Conservation (phyloP, 495 filamentous ascomycete species). For the Daldinia decipiens region DNA sequence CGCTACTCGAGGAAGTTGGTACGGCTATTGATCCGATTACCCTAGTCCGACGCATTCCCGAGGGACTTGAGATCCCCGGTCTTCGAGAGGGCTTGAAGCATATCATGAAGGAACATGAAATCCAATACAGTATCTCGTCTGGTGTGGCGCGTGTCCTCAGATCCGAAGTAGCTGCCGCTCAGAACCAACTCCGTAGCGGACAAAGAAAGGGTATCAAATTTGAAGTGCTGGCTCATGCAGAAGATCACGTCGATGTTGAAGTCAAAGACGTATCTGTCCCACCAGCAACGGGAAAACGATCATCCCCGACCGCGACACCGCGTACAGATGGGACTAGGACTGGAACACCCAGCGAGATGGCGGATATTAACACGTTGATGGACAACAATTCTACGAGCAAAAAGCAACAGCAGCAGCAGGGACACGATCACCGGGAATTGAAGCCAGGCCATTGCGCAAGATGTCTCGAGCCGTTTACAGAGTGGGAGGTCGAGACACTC, state of each 20-base stretch:
- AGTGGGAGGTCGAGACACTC: slow-evolving; percentile 76
- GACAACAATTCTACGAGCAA: slow-evolving; percentile 21
- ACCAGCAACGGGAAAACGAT: slow-evolving; percentile 22
- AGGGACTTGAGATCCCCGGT: slow-evolving; percentile 89
- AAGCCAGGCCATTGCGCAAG: slow-evolving; percentile 68
- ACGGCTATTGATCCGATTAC: slow-evolving; percentile 90
- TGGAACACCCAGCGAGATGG: slow-evolving; percentile 43
- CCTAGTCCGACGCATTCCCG: slow-evolving; percentile 88
- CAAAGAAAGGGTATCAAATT: slow-evolving; percentile 89
- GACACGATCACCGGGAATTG: slow-evolving; percentile 42
- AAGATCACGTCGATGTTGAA: slow-evolving; percentile 55
- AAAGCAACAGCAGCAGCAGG: slow-evolving; percentile 30
- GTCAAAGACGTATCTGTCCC: slow-evolving; percentile 41
- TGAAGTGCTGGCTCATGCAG: slow-evolving; percentile 67
- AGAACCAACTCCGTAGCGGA: slow-evolving; percentile 78
- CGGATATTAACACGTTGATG: slow-evolving; percentile 47
- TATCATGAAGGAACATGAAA: slow-evolving; percentile 91
- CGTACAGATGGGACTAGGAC: slow-evolving; percentile 48
- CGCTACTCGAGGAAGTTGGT: slow-evolving; percentile 90
- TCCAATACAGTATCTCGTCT: slow-evolving; percentile 88
- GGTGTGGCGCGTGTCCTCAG: slow-evolving; percentile 88
- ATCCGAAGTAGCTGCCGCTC: slow-evolving; percentile 84
- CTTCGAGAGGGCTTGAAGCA: slow-evolving; percentile 83
- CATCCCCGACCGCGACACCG: slow-evolving; percentile 43
- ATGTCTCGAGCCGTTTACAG: slow-evolving; percentile 68